These are phyloP conservation scores for Bonia amplexicaulis DNA, from an alignment of 176 grass and related monocot species.

Conservation along the genomic window DNA sequence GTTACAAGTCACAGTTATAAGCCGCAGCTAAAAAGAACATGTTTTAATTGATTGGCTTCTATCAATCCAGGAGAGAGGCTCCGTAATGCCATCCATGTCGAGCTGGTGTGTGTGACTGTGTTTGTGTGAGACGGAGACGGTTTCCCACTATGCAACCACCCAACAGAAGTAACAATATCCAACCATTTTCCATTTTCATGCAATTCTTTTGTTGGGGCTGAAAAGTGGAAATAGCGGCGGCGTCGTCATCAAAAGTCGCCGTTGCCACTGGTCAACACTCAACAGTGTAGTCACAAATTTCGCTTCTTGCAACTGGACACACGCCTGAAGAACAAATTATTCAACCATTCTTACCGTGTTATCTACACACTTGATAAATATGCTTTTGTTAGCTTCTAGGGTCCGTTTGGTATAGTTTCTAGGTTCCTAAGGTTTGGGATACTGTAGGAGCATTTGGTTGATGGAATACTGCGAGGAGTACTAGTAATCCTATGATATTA, in stretches of 20 bases:
- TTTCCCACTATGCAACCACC: not conserved
- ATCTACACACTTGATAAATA: not conserved
- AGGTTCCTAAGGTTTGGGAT: no score
- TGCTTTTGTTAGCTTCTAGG: not conserved
- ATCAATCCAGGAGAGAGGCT: no score
- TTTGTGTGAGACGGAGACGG: not conserved
- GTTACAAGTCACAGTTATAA: no score
- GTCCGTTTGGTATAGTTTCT: no score
- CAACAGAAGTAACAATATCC: not conserved
- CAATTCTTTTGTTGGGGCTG: not conserved
- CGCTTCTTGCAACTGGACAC: not conserved
- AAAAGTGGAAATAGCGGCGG: not conserved
- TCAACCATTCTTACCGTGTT: conserved; percentile 9
- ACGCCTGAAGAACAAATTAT: not conserved
- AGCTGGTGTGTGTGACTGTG: not conserved
- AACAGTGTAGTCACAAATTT: not conserved
- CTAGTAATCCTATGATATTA: no score
- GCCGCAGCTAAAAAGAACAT: no score
- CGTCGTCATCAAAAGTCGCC: not conserved
- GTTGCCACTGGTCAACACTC: not conserved
- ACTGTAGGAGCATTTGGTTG: no score
- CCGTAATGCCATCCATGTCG: not conserved
- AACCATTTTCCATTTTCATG: not conserved
- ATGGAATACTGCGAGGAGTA: no score
- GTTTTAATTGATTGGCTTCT: no score